Evolutionary conservation across 768 basidiomycete genomes (phyloP).

Genomic region (Boletus rubropictus): DNA sequence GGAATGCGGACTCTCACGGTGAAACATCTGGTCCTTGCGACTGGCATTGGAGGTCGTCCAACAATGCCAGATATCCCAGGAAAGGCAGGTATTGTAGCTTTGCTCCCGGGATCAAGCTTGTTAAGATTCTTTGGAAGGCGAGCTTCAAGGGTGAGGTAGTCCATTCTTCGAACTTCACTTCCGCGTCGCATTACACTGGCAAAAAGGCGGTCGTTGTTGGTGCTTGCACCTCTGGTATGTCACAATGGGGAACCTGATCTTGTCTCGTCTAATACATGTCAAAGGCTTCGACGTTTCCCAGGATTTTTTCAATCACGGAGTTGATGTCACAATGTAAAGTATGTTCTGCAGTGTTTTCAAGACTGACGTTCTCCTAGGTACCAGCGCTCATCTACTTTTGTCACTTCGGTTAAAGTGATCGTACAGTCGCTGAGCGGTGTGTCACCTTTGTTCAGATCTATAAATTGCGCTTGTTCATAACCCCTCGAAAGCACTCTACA

Average conservation of each 20-base stretch:
- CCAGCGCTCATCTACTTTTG: conserved; percentile 23
- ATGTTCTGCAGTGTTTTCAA: not conserved
- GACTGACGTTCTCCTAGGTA: conserved; percentile 8
- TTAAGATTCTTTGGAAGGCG: conserved; percentile 26
- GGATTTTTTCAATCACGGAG: conserved; percentile 28
- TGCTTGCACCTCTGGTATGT: conserved; percentile 54
- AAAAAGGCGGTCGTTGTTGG: conserved; percentile 66
- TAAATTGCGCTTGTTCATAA: not conserved
- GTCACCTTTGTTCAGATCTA: not conserved
- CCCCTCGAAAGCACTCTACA: conserved; percentile 12
- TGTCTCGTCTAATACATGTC: conserved; percentile 7
- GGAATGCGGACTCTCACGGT: conserved; percentile 34
- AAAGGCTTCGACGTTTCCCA: conserved; percentile 36
- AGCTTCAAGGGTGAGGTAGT: conserved; percentile 48
- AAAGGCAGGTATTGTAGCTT: conserved; percentile 25
- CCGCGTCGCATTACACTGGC: conserved; percentile 44
- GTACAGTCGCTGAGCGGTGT: conserved; percentile 10
- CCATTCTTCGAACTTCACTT: conserved; percentile 50
- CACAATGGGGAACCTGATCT: not conserved
- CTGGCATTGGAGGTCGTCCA: conserved; percentile 44
- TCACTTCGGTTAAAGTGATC: conserved; percentile 12
- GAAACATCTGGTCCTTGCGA: conserved; percentile 53
- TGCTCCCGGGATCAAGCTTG: not conserved
- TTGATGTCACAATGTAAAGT: conserved; percentile 27
- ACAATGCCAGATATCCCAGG: conserved; percentile 43